phyloP scores from a whole-genome alignment of 2,329 filamentous ascomycete species.

The Didymella arachidicola region DNA sequence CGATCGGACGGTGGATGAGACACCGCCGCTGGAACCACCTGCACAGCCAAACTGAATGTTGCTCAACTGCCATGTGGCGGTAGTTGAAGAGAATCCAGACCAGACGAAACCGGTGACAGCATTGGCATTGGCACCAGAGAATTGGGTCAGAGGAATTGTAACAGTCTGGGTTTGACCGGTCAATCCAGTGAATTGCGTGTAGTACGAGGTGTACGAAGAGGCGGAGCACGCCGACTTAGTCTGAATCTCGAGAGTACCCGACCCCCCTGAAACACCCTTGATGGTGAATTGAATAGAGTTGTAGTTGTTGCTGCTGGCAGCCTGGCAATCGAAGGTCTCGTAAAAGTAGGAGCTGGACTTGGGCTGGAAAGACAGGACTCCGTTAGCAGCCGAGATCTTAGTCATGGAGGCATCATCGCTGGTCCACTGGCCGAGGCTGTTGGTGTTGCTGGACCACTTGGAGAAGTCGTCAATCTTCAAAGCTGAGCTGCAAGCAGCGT shows the following conservation, averaged over 20 bases:
- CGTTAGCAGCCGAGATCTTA: conserved; percentile 53
- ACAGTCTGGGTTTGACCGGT: conserved; percentile 61
- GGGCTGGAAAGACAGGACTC: conserved; percentile 61
- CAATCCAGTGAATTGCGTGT: conserved; percentile 55
- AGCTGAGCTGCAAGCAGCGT: conserved; percentile 47
- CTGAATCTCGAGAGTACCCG: conserved; percentile 58
- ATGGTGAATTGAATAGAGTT: conserved; percentile 58
- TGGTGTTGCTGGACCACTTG: conserved; percentile 47
- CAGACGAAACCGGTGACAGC: conserved; percentile 59
- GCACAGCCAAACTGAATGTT: conserved; percentile 58
- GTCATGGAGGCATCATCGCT: conserved; percentile 60
- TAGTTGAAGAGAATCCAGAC: conserved; percentile 51
- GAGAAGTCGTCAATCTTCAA: conserved; percentile 52
- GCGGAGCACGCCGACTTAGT: conserved; percentile 56
- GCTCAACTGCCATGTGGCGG: conserved; percentile 58
- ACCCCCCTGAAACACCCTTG: conserved; percentile 55
- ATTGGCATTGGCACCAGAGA: conserved; percentile 59
- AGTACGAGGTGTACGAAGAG: conserved; percentile 55
- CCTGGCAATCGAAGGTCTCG: conserved; percentile 60
- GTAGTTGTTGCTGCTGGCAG: conserved; percentile 57
- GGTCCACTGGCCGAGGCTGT: conserved; percentile 47
- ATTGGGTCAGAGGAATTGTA: conserved; percentile 60
- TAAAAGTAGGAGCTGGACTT: conserved; percentile 62
- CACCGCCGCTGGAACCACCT: conserved; percentile 20
- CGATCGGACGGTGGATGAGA: conserved; percentile 14